Evolutionary conservation across 805 yeast genomes (phyloP).

Genomic region (Hanseniaspora pseudoguilliermondii): DNA sequence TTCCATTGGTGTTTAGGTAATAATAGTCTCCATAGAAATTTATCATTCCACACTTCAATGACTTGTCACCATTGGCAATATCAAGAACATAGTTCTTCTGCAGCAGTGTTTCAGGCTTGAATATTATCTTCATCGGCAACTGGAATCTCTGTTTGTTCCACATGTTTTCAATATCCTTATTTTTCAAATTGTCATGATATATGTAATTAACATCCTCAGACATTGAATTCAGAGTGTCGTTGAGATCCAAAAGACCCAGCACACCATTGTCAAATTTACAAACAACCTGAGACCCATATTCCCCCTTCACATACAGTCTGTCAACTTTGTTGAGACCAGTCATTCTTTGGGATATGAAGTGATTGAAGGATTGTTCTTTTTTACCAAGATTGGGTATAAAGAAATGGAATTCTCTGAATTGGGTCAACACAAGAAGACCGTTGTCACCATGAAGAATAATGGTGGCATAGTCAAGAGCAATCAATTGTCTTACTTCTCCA

Average conservation of each 20-base stretch:
- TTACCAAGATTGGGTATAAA: conserved; percentile 25
- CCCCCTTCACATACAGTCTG: conserved; percentile 24
- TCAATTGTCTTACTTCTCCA: conserved; percentile 37
- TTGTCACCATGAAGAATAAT: conserved; percentile 45
- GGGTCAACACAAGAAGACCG: conserved; percentile 50
- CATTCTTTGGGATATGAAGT: conserved; percentile 19
- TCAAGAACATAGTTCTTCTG: conserved; percentile 44
- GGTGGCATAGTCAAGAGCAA: conserved; percentile 59
- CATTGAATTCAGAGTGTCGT: not conserved
- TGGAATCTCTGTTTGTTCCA: conserved; percentile 31
- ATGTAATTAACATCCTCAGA: not conserved
- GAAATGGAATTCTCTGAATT: conserved; percentile 45
- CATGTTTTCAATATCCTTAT: conserved; percentile 15
- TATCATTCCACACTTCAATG: conserved; percentile 6
- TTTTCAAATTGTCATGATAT: not conserved
- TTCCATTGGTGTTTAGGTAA: conserved; percentile 40
- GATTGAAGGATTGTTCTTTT: conserved; percentile 16
- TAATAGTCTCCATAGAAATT: conserved; percentile 10
- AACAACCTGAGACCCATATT: conserved; percentile 33
- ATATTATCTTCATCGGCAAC: conserved; percentile 37
- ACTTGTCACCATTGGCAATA: conserved; percentile 40
- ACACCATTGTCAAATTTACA: conserved; percentile 51
- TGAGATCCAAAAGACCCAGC: conserved; percentile 28
- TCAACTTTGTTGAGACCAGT: conserved; percentile 20
- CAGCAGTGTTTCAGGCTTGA: conserved; percentile 51